Evolutionary conservation across 2,329 filamentous ascomycete species (phyloP), one percentile per base, ranked within the genome.

Genomic region (Dendryphion nanum): DNA sequence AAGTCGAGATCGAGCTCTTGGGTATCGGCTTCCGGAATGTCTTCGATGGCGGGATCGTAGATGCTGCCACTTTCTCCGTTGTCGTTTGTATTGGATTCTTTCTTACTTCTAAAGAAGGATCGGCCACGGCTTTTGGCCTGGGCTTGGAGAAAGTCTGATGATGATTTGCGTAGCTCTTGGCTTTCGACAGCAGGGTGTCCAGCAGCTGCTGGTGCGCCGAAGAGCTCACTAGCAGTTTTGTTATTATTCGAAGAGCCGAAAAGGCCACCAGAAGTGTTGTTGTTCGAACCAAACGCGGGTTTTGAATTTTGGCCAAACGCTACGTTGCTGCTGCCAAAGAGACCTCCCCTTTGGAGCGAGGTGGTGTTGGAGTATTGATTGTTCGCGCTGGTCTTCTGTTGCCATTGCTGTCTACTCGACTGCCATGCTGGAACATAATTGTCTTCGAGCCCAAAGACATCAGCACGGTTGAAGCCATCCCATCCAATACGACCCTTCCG

Each of bases 371-470:
- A 8, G 23, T 26, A 10, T 26, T 8, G 2, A 26, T 26, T 26
- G 12, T 18, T 20, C 3, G 33, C 18, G 19, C 20, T 30, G 23
- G 26, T 6, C 20, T 47, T 38, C 32, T 42, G 38, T 26, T 37
- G 18, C 14, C 32, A 26, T 6, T 41, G 30, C n/a, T 31, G 35
- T n/a, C 45, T 8, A 13, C 33, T 35, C 3, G 33, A 35, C 20
- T 42, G 35, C 21, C 7, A 40, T 15, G 35, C 16, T 6, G 38
- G 37, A 17, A 44, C 33, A 23, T 24, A 47, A 15, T 42, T 37
- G 24, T 42, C 43, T 18, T 44, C 41, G 5, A 43, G 32, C 2
- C 51, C 51, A 21, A 55, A 55, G 2, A 50, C n/a, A 10, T 49
- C 51, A 8, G 35, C 34, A 4, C 51, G 47, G 20, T 55, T 51